These are phyloP conservation scores for Aethionema arabicum DNA, from an alignment of 345 rosid genomes.

Conservation along the genomic window DNA sequence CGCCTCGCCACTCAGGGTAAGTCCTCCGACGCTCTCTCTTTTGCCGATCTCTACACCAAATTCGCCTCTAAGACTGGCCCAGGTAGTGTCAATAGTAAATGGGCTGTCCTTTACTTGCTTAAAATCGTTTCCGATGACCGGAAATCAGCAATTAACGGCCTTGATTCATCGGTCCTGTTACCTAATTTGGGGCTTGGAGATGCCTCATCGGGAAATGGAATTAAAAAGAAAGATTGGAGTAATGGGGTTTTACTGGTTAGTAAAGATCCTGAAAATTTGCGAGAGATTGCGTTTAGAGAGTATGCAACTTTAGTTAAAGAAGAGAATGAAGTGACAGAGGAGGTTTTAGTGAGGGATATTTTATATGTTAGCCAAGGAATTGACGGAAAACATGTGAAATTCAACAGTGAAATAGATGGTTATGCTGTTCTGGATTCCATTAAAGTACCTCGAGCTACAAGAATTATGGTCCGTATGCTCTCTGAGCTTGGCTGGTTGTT, in stretches of 20 bases:
- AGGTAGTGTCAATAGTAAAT: slow-evolving; percentile 83
- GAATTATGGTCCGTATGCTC: slow-evolving; percentile 71
- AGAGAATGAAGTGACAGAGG: slow-evolving; percentile 90
- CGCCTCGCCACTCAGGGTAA: slow-evolving; percentile 87
- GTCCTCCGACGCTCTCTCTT: slow-evolving; percentile 84
- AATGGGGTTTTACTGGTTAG: slow-evolving; percentile 75
- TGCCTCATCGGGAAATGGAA: slow-evolving; percentile 28
- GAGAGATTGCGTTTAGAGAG: slow-evolving; percentile 79
- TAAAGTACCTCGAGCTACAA: slow-evolving; percentile 70
- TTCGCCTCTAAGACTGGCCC: slow-evolving; percentile 87
- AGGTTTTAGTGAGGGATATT: slow-evolving; percentile 84
- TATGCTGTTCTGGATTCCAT: slow-evolving; percentile 56
- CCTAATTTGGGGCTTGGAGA: slow-evolving; percentile 58
- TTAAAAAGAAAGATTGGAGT: slow-evolving; percentile 48
- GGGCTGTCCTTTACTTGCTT: slow-evolving; percentile 89
- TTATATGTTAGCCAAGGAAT: slow-evolving; percentile 91
- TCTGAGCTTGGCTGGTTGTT: slow-evolving; percentile 97
- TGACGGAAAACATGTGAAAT: slow-evolving; percentile 85
- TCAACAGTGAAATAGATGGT: slow-evolving; percentile 61
- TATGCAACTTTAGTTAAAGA: slow-evolving; percentile 64
- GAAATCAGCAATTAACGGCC: slow-evolving; percentile 37
- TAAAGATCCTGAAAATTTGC: slow-evolving; percentile 75
- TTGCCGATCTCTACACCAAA: slow-evolving; percentile 74
- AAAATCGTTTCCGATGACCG: slow-evolving; percentile 75
- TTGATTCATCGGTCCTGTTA: slow-evolving; percentile 46